Evolutionary conservation across 2,329 filamentous ascomycete genomes (phyloP).

Genomic region (Diaporthe caulivora): DNA sequence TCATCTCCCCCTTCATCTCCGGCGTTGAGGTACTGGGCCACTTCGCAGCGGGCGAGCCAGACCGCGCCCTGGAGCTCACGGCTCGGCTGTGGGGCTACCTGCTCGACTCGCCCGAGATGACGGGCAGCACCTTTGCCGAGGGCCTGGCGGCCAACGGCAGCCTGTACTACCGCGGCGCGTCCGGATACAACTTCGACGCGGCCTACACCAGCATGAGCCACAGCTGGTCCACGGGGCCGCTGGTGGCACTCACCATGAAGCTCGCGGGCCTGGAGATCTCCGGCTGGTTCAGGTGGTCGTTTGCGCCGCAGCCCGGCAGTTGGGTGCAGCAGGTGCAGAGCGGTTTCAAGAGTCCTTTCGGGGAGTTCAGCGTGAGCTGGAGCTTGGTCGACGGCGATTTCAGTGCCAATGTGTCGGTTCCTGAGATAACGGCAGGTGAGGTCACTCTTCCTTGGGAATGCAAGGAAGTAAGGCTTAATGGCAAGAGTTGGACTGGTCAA

Average conservation of each 20-base stretch:
- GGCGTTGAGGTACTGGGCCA: conserved; percentile 34
- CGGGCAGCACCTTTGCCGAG: conserved; percentile 34
- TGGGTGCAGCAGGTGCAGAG: conserved; percentile 14
- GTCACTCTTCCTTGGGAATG: conserved; percentile 1
- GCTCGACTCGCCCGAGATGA: conserved; percentile 38
- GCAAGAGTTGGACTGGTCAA: not conserved
- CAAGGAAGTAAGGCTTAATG: not conserved
- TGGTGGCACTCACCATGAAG: conserved; percentile 23
- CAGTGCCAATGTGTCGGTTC: conserved; percentile 2
- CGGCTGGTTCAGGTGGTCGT: conserved; percentile 22
- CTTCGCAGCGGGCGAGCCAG: conserved; percentile 25
- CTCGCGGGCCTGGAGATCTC: conserved; percentile 33
- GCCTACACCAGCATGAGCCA: conserved; percentile 34
- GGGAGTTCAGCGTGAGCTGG: conserved; percentile 1
- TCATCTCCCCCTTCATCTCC: conserved; percentile 37
- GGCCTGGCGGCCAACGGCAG: conserved; percentile 35
- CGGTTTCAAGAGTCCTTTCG: conserved; percentile 10
- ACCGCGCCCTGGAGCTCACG: conserved; percentile 29
- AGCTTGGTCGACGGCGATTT: not conserved
- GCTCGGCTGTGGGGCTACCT: conserved; percentile 35
- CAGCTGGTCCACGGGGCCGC: conserved; percentile 36
- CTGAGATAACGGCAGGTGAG: not conserved
- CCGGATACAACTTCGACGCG: conserved; percentile 23
- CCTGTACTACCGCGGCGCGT: conserved; percentile 29
- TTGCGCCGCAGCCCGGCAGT: conserved; percentile 29